A percentile compares a stretch with the other conserved stretches of the same genome.
These are phyloP conservation scores for Leishmania major DNA, from an alignment of 208 protist species.

Conservation along the genomic window DNA sequence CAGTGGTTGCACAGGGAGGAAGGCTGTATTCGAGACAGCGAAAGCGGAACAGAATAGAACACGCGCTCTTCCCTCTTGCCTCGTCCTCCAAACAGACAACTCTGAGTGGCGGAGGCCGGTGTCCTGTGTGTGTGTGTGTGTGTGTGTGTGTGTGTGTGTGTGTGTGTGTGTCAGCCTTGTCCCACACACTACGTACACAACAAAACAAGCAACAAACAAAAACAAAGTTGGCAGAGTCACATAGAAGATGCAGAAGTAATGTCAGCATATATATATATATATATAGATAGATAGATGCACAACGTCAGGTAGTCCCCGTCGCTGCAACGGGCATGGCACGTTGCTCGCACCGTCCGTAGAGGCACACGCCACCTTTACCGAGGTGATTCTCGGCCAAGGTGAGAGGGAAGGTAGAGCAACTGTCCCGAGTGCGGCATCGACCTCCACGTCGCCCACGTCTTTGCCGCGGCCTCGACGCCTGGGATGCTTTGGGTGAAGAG, in stretches of 20 bases:
- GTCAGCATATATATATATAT: not conserved
- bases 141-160: not conserved
- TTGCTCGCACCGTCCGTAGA: not conserved
- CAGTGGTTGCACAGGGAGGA: not conserved
- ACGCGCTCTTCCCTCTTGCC: not conserved
- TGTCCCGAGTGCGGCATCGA: not conserved
- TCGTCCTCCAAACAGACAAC: not conserved
- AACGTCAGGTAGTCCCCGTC: not conserved
- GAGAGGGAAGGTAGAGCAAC: constrained; percentile 11
- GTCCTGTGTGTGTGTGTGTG: not conserved
- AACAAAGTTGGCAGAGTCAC: not conserved
- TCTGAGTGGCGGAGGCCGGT: not conserved
- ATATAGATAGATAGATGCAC: not conserved
- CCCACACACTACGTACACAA: not conserved
- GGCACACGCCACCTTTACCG: not conserved
- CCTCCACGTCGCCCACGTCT: constrained; percentile 42
- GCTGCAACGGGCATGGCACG: not conserved
- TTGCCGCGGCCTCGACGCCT: constrained; percentile 19
- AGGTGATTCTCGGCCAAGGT: not conserved
- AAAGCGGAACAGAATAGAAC: not conserved
- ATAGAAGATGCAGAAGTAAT: not conserved
- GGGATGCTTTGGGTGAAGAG: constrained; percentile 49
- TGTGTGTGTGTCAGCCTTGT: not conserved
- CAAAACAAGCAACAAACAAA: not conserved
- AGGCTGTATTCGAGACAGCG: not conserved